Evolutionary conservation across 352 stramenopile genomes (phyloP).

Genomic region (Phytophthora podocarpi): DNA sequence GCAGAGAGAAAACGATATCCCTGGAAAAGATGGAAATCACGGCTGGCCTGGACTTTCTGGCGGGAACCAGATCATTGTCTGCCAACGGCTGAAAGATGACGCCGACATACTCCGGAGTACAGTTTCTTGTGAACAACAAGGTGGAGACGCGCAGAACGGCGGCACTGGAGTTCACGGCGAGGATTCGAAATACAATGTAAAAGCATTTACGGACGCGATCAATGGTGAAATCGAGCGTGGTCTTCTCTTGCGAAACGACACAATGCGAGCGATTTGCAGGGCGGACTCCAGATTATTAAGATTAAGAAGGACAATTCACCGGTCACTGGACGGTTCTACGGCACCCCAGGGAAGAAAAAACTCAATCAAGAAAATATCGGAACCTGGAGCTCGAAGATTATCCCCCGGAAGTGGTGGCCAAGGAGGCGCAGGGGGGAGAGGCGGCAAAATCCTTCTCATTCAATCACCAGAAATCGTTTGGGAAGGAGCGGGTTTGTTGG

Average conservation of each 20-base stretch:
- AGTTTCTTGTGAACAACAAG: conserved; percentile 6
- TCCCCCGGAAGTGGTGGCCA: conserved; percentile 8
- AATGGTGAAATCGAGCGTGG: not conserved
- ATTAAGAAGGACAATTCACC: not conserved
- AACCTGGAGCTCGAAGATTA: not conserved
- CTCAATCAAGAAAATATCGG: not conserved
- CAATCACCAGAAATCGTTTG: not conserved
- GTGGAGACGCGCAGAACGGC: conserved; percentile 13
- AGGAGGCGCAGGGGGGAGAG: conserved; percentile 12
- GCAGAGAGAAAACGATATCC: not conserved
- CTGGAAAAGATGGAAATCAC: not conserved
- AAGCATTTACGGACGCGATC: not conserved
- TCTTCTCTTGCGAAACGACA: not conserved
- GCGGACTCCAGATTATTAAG: not conserved
- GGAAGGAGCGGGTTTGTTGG: not conserved
- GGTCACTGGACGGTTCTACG: not conserved
- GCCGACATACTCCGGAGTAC: not conserved
- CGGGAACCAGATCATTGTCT: conserved; percentile 16
- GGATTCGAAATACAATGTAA: conserved; percentile 5
- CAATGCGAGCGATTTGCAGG: not conserved
- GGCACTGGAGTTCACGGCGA: conserved; percentile 10
- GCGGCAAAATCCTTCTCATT: conserved; percentile 6
- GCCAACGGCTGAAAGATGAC: conserved; percentile 1
- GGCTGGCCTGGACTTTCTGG: conserved; percentile 18
- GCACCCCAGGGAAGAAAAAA: not conserved